Base-by-base conservation (phyloP, 495 filamentous ascomycete species). In the Hyphodiscus hymeniophilus region DNA sequence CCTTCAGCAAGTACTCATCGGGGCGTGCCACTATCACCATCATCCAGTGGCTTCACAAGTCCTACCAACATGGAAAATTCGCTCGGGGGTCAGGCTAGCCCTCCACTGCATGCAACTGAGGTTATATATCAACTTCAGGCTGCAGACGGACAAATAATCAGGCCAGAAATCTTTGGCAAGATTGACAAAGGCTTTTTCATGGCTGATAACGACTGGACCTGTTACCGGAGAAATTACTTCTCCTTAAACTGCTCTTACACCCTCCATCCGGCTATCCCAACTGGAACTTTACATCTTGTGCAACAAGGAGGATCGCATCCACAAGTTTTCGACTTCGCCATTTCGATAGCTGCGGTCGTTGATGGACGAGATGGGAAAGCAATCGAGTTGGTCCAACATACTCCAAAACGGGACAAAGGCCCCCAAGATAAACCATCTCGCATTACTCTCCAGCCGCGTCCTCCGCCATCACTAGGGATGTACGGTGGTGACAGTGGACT, bases 141-240 rank as follows among this genome's bases (percentile, higher is more conserved):
- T 28, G 68, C 65, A 18, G 81, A 85, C 43, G 75, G 79, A 5
- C 65, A 68, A 4, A 52, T 57, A 10, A 74, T 95, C 45, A 82
- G 77, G 48, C 76, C 85, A 4, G 84, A 89, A 21, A 87, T 97
- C 52, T 73, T 82, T 42, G 88, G 87, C 5, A 82, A 84, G 55
- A 90, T 95, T 47, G 89, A 94, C 59, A 94, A 95, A 59, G 90
- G 90, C 1, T 94, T 95, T 69, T 95, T 96, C 63, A 71, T 82
- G 33, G 76, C 76, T 2, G 91, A 95, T 47, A 73, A 77, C 12
- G 87, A 92, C 50, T 97, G 91, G 91, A 97, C 91, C 0, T 97
- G 91, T 66, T 97, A 97, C 60, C 74, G 91, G 41, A 75, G 91
- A 32, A 97, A 97, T 64, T 97, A 97, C 64, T 94, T 97, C 62